Evolutionary conservation across 2,329 filamentous ascomycete genomes (phyloP), one percentile per base, ranked within the genome.

Genomic region (Xylariaceae sp.): DNA sequence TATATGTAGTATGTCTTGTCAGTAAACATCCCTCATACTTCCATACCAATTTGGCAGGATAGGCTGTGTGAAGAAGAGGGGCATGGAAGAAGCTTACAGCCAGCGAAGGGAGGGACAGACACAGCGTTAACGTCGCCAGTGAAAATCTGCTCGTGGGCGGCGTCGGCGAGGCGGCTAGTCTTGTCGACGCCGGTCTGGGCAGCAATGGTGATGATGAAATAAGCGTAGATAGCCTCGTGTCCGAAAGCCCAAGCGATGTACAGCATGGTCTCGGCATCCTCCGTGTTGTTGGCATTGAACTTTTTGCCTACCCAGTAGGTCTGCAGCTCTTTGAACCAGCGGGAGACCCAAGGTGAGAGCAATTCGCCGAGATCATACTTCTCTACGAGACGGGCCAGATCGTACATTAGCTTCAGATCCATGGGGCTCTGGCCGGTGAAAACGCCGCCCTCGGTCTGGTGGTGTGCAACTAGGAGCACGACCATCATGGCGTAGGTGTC

Each of bases 221-320:
- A 50, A 44, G 47, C 42, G 38, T 59, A 59, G 31, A 59, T 6
- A 12, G 56, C 54, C 40, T 55, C 42, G 22, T 59, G 51, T 10
- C 56, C 56, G 12, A 59, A 50, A 11, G 54, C 50, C 49, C 50
- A 59, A 19, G 43, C 57, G 31, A 59, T 57, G 51, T 50, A 57
- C 11, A 55, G 41, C 22, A 59, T 12, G 5, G 34, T 44, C 38
- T 59, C 54, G 5, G 55, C 33, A 17, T 55, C 47, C 31, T 55
- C 47, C 2, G 49, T 10, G 34, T 38, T 38, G 22, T 48, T 28
- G 6, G 28, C 9, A 22, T 40, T n/a, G 12, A 58, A 57, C 6
- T 22, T 45, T n/a, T n/a, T 31, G 11, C 11, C 40, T 2, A 41
- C 16, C 51, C 50, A 59, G 39, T 59, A 51, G 10, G 13, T 16